These are phyloP conservation scores for Verticillium dahliae DNA, from an alignment of 2,329 filamentous ascomycete genomes.

Conservation along the genomic window DNA sequence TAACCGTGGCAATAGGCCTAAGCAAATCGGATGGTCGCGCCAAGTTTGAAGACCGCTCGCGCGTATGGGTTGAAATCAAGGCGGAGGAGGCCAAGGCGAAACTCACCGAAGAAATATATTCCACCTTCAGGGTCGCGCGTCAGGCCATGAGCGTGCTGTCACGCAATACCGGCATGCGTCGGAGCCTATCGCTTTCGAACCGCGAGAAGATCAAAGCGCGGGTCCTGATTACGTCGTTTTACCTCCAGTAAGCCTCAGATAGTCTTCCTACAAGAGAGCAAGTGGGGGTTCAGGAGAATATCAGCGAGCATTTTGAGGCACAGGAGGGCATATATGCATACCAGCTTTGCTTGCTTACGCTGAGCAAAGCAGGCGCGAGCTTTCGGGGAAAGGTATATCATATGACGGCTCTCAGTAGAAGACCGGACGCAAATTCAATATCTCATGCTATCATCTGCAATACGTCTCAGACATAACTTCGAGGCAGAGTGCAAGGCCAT, in stretches of 20 bases:
- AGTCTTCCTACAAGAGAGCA: too few relatives aligned
- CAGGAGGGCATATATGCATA: too few relatives aligned
- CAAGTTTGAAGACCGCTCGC: not conserved
- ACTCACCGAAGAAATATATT: not conserved
- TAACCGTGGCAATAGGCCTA: not conserved
- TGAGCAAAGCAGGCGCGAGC: too few relatives aligned
- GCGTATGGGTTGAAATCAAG: not conserved
- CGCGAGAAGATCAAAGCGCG: slow-evolving; percentile 1
- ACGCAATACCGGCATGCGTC: not conserved
- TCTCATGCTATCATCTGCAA: too few relatives aligned
- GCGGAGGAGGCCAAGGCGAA: not conserved
- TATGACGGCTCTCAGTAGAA: too few relatives aligned
- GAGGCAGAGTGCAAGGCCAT: not conserved
- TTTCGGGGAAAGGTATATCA: too few relatives aligned
- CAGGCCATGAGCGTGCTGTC: not conserved
- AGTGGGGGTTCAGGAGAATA: too few relatives aligned
- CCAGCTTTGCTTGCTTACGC: too few relatives aligned
- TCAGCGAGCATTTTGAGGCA: too few relatives aligned
- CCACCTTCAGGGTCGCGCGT: not conserved
- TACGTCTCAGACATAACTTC: too few relatives aligned
- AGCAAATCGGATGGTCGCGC: not conserved
- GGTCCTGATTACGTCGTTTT: slow-evolving; percentile 1
- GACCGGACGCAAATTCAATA: too few relatives aligned
- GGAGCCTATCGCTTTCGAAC: not conserved
- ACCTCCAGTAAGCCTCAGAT: not conserved